A percentile compares a stretch with the other conserved stretches of the same genome.
Evolutionary conservation across 2,329 filamentous ascomycete species (phyloP).

Genomic region (Harringtonia lauricola): DNA sequence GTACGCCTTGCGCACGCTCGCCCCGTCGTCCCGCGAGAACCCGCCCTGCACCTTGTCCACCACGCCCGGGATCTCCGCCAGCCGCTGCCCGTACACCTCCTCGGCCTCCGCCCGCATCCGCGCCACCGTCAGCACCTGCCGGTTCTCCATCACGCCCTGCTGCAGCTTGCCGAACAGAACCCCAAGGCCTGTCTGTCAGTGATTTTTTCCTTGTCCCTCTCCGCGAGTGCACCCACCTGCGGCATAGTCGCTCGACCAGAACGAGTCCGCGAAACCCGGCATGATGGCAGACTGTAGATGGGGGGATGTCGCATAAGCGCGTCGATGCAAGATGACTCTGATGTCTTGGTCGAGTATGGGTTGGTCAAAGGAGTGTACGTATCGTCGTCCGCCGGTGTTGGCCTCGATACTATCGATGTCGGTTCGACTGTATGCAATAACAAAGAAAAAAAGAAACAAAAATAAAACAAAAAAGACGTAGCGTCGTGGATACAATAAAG

Average conservation of each 20-base stretch:
- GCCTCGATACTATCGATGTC: too few relatives aligned
- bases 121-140: slow-evolving; percentile 83
- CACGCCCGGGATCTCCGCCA: slow-evolving; percentile 70
- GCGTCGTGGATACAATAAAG: too few relatives aligned
- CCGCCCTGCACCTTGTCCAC: slow-evolving; percentile 76
- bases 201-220: neutral
- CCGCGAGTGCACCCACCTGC: slow-evolving; percentile 45
- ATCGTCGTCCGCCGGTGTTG: too few relatives aligned
- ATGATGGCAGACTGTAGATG: slow-evolving; percentile 49
- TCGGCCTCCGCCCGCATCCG: slow-evolving; percentile 93
- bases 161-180: slow-evolving; percentile 95
- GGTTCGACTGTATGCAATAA: too few relatives aligned
- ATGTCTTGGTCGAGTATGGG: too few relatives aligned
- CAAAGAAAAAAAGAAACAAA: too few relatives aligned
- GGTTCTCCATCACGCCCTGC: slow-evolving; percentile 90
- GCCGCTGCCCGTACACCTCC: slow-evolving; percentile 70
- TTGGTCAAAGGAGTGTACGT: too few relatives aligned
- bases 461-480: too few relatives aligned
- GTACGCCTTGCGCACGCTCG: slow-evolving; percentile 92
- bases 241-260: slow-evolving; percentile 97
- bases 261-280: slow-evolving; percentile 88
- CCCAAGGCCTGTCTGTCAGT: slow-evolving; percentile 54
- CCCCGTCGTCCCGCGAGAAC: slow-evolving; percentile 86
- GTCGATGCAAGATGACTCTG: too few relatives aligned
- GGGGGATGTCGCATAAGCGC: too few relatives aligned